Evolutionary conservation across 495 filamentous ascomycete genomes (phyloP), one percentile per base, ranked within the genome.

Genomic region (Talaromyces stipitatus): DNA sequence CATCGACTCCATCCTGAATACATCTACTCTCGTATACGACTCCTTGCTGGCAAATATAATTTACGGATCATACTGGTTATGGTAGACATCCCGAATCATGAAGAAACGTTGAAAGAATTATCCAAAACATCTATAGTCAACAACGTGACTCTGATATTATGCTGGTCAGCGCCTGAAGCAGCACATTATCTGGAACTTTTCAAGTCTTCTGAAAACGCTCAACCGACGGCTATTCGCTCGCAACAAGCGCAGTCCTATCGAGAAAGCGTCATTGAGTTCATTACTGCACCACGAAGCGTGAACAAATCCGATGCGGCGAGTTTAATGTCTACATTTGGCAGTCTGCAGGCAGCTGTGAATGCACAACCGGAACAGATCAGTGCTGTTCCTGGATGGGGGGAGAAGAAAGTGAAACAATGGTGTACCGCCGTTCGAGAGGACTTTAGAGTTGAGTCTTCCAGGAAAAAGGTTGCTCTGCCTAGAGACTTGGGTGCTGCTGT

Each of bases 1-100:
- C 94, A 98, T 69, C 90, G 94, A 10, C 74, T 97, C 47, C 95
- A 99, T 69, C 94, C 94, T 1, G 94, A 97, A 71, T 99, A 99
- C 74, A 89, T 99, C 66, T 97, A 97, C 78, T 89, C 85, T 22
- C 89, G 94, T 56, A 90, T 99, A 59, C 82, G 85, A 46, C 80
- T 81, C 30, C 74, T 99, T 8, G 85, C 84, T 22, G 85, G 85
- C 16, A 89, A 88, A 66, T 97, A 92, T 74, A 84, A 84, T 58
- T 77, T 97, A 14, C 87, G 94, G 8, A 77, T 97, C 24, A 69
- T 98, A 2, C 78, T 97, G 24, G 85, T 85, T 2, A 90, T 97
- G 82, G 91, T 97, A 11, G 94, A 99, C 67, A 96, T 97, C 51
- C 82, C 85, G 30, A 90, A 89, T 62, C 89, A 92, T 58, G 85